A percentile compares a stretch with the other conserved stretches of the same genome.
Conservation (phyloP, 192 early-diverging fungal species). For the Spizellomyces sp. region DNA sequence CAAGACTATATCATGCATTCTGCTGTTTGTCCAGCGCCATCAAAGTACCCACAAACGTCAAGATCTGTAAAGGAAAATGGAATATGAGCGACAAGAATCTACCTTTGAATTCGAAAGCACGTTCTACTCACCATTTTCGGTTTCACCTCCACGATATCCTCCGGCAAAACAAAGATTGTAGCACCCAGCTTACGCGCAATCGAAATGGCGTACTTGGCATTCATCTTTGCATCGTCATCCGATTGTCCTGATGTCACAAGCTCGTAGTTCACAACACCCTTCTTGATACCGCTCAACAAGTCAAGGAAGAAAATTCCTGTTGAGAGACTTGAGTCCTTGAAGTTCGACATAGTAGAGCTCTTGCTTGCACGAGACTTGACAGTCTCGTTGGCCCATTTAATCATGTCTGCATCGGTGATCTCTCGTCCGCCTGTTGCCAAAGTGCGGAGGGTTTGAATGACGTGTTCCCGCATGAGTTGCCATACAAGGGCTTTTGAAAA, state of each 20-base stretch:
- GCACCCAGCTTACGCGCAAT: constrained; percentile 99
- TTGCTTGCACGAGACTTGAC: constrained; percentile 67
- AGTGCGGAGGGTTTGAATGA: constrained; percentile 88
- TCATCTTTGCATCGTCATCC: constrained; percentile 87
- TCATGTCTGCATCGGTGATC: constrained; percentile 92
- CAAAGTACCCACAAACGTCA: constrained; percentile 92
- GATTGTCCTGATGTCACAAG: constrained; percentile 71
- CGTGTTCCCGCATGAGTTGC: constrained; percentile 99
- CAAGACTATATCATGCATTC: background rate
- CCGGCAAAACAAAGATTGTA: constrained; percentile 96
- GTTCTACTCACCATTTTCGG: constrained; percentile 79
- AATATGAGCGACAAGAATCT: background rate
- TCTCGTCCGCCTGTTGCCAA: constrained; percentile 73
- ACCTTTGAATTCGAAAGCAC: background rate
- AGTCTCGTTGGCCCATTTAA: constrained; percentile 91
- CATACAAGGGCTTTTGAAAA: constrained; percentile 59
- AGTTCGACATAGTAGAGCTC: constrained; percentile 70
- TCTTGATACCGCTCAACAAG: constrained; percentile 90
- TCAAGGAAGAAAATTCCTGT: constrained; percentile 87
- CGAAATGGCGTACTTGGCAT: constrained; percentile 96
- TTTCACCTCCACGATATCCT: constrained; percentile 98
- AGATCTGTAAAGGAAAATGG: constrained; percentile 60
- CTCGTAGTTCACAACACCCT: constrained; percentile 87
- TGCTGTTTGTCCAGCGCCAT: constrained; percentile 75
- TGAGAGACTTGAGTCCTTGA: constrained; percentile 81